Evolutionary conservation across 2,329 filamentous ascomycete species (phyloP).

Genomic region (Bipolaris sorokiniana): DNA sequence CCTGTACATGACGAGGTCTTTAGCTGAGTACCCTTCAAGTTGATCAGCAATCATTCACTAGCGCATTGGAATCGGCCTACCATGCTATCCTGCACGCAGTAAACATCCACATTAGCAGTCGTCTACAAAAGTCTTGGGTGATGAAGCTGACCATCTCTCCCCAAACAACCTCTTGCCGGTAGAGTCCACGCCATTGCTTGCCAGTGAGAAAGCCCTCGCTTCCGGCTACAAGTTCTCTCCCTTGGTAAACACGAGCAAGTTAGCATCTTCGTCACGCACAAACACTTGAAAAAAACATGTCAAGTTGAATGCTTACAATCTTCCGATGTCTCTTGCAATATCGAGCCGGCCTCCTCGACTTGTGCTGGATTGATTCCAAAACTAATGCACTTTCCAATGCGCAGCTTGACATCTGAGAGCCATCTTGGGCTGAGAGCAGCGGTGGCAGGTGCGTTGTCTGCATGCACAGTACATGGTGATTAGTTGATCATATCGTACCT

Average conservation of each 20-base stretch:
- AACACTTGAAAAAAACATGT: too few relatives aligned
- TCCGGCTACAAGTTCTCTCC: constrained; percentile 72
- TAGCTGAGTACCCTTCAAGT: constrained; percentile 16
- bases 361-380: constrained; percentile 71
- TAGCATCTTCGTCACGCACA: background rate
- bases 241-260: background rate
- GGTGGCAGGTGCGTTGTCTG: constrained; percentile 8
- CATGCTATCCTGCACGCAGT: constrained; percentile 57
- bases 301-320: constrained; percentile 61
- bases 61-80: constrained; percentile 43
- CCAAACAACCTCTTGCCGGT: constrained; percentile 74
- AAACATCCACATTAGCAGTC: constrained; percentile 36
- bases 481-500: background rate
- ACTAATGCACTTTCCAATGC: constrained; percentile 75
- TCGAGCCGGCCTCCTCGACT: constrained; percentile 61
- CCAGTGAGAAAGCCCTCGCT: constrained; percentile 76
- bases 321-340: constrained; percentile 65
- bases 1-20: background rate
- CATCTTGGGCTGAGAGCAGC: constrained; percentile 60
- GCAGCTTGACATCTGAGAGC: constrained; percentile 70
- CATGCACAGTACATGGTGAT: background rate
- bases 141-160: constrained; percentile 74
- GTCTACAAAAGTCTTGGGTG: background rate
- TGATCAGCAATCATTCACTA: constrained; percentile 9
- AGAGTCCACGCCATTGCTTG: constrained; percentile 66